A percentile compares a stretch with the other conserved stretches of the same genome.
These are phyloP conservation scores for Citrus sinensis DNA, from an alignment of 345 rosid genomes.

Conservation along the genomic window DNA sequence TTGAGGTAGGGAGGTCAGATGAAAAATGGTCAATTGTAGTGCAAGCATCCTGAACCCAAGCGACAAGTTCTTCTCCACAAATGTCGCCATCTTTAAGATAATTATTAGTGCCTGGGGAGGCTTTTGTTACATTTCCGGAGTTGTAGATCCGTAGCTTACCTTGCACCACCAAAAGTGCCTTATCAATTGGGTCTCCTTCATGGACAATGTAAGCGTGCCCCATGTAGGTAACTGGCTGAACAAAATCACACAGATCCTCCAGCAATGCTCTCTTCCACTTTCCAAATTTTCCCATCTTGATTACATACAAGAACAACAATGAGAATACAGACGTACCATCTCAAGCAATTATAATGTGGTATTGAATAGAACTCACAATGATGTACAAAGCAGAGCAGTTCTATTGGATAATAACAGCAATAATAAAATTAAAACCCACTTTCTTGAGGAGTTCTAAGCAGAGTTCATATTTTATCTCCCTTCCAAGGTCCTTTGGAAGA, in stretches of 20 bases:
- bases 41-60: neutral
- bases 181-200: constrained; percentile 43
- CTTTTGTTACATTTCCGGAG: no score
- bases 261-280: constrained; percentile 36
- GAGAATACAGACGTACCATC: no score
- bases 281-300: neutral
- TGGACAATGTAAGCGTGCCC: constrained; percentile 1
- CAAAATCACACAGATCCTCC: constrained; percentile 12
- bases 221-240: neutral
- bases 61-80: constrained; percentile 2
- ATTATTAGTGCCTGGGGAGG: neutral
- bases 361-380: no score
- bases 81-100: neutral
- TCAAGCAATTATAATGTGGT: no score
- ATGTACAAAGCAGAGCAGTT: no score
- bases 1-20: neutral
- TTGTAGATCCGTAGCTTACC: no score
- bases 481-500: constrained; percentile 70
- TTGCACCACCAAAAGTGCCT: neutral
- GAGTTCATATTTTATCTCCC: constrained; percentile 76
- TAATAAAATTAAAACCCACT: constrained; percentile 27
- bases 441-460: constrained; percentile 63
- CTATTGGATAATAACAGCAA: no score
- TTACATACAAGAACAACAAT: no score
- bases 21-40: neutral